These are phyloP conservation scores for Rhododendron ovatum DNA, from an alignment of 148 eudicot species.

Conservation along the genomic window DNA sequence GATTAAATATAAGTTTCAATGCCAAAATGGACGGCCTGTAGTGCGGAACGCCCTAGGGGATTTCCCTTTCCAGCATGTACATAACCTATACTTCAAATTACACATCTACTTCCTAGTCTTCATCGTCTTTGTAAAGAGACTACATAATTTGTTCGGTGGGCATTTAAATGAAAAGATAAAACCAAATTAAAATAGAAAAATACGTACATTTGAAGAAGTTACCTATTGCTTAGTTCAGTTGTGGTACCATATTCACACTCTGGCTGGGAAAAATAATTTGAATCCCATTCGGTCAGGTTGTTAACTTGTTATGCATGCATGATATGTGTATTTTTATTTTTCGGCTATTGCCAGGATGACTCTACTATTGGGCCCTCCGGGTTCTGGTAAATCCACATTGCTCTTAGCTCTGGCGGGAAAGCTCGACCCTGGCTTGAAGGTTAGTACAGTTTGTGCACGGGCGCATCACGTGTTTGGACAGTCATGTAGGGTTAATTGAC, in stretches of 20 bases:
- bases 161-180: not conserved
- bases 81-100: too few relatives aligned
- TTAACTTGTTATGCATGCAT: not conserved
- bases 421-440: constrained; percentile 66
- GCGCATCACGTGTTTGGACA: not conserved
- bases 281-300: not conserved
- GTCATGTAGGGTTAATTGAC: not conserved
- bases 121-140: not conserved
- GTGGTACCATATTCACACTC: not conserved
- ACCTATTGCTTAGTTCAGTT: not conserved
- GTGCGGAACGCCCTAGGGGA: too few relatives aligned
- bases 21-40: too few relatives aligned
- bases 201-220: not conserved
- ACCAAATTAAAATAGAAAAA: not conserved
- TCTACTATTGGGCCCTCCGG: constrained; percentile 89
- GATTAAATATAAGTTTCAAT: too few relatives aligned
- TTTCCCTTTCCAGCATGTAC: too few relatives aligned
- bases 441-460: constrained; percentile 15
- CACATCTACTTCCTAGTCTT: not conserved
- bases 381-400: constrained; percentile 82
- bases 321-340: not conserved
- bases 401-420: constrained; percentile 83
- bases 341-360: constrained; percentile 60
- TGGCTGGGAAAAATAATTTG: not conserved
- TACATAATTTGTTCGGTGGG: too few relatives aligned